These are phyloP conservation scores for Daldinia eschscholtzii DNA, from an alignment of 2,329 filamentous ascomycete genomes.

Conservation along the genomic window DNA sequence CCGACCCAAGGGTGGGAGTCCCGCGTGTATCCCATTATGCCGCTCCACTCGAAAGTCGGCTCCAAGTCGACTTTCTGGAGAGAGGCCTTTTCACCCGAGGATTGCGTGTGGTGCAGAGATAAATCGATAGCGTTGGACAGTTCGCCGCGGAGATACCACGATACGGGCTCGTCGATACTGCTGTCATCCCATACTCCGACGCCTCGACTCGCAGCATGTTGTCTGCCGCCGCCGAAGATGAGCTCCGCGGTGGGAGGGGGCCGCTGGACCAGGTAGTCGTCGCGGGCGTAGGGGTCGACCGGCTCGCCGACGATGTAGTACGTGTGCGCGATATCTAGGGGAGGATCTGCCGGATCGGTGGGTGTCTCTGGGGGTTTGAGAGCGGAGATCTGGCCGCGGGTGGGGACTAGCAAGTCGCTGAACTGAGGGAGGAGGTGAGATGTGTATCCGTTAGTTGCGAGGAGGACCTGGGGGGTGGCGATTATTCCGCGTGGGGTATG, in stretches of 20 bases:
- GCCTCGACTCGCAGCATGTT: slow-evolving; percentile 64
- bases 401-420: slow-evolving; percentile 79
- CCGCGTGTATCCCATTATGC: slow-evolving; percentile 81
- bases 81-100: background rate
- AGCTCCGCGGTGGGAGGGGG: slow-evolving; percentile 69
- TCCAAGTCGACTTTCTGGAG: slow-evolving; percentile 58
- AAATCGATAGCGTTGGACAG: slow-evolving; percentile 60
- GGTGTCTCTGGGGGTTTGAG: slow-evolving; percentile 66
- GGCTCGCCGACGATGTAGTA: slow-evolving; percentile 70
- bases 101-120: slow-evolving; percentile 32
- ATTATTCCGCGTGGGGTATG: slow-evolving; percentile 78
- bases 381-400: slow-evolving; percentile 78
- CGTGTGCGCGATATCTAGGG: slow-evolving; percentile 64
- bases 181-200: slow-evolving; percentile 72
- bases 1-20: slow-evolving; percentile 80
- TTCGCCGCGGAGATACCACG: slow-evolving; percentile 65
- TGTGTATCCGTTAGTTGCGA: slow-evolving; percentile 88
- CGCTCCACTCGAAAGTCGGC: slow-evolving; percentile 77
- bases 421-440: slow-evolving; percentile 79
- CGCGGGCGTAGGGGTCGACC: slow-evolving; percentile 56
- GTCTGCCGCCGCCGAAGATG: slow-evolving; percentile 78
- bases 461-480: slow-evolving; percentile 71
- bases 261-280: slow-evolving; percentile 82
- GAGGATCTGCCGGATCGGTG: slow-evolving; percentile 43
- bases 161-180: slow-evolving; percentile 67